These are phyloP conservation scores for Nidula niveotomentosa DNA, from an alignment of 1,284 basidiomycete species.

Conservation along the genomic window DNA sequence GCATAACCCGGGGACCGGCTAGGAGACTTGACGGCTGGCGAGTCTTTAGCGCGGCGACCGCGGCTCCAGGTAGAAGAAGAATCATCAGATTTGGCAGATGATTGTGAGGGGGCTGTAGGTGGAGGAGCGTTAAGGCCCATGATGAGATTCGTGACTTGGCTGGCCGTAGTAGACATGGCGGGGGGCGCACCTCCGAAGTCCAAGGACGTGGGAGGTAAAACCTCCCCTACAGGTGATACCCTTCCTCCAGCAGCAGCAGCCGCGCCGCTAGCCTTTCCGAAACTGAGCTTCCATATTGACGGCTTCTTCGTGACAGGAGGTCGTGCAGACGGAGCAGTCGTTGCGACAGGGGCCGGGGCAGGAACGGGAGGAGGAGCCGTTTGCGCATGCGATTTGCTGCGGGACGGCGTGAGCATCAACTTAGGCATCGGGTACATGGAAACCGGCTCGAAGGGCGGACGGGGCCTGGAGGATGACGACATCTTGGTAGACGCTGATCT, in stretches of 20 bases:
- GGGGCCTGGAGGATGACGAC: constrained; percentile 21
- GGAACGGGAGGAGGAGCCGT: constrained; percentile 9
- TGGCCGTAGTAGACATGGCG: constrained; percentile 61
- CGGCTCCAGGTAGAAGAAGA: constrained; percentile 34
- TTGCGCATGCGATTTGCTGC: neutral
- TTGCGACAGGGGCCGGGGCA: constrained; percentile 18
- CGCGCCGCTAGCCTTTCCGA: constrained; percentile 56
- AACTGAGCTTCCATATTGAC: constrained; percentile 77
- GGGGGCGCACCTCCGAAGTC: constrained; percentile 24
- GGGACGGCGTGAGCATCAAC: constrained; percentile 26
- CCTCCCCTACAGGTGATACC: constrained; percentile 45
- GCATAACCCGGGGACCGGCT: constrained; percentile 25
- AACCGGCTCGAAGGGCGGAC: constrained; percentile 36
- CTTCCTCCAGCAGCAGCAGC: constrained; percentile 30
- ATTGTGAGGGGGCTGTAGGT: constrained; percentile 19
- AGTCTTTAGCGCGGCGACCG: constrained; percentile 33
- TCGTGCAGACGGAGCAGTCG: constrained; percentile 15
- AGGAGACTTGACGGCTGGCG: constrained; percentile 20
- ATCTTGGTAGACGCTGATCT: constrained; percentile 26
- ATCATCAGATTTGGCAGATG: constrained; percentile 24
- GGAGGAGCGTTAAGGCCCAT: constrained; percentile 59
- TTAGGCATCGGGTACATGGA: constrained; percentile 40
- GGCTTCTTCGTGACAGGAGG: constrained; percentile 64
- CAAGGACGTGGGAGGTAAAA: constrained; percentile 23
- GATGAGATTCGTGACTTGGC: constrained; percentile 68